Percentiles rank a stretch among this genome's conserved stretches.
Conservation (phyloP, 1,284 basidiomycete genomes). For the Cystobasidium pallidum region DNA sequence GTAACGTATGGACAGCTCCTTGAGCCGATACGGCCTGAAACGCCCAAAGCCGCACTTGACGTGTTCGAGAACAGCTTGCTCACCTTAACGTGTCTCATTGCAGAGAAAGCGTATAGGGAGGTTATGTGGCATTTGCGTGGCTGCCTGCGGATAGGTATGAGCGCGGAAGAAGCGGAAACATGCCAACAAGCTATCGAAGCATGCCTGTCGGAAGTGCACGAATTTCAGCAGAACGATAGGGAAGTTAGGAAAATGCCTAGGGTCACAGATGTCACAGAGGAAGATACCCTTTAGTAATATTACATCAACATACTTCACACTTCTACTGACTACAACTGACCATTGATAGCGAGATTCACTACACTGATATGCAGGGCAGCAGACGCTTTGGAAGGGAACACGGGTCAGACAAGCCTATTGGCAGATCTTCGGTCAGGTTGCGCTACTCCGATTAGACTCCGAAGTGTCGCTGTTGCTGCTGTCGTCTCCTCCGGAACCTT, state of each 20-base stretch:
- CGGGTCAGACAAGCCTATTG: not conserved
- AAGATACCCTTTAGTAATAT: slow-evolving; percentile 15
- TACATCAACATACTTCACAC: slow-evolving; percentile 10
- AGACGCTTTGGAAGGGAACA: not conserved
- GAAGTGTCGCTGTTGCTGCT: slow-evolving; percentile 26
- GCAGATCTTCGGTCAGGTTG: not conserved
- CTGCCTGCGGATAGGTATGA: slow-evolving; percentile 37
- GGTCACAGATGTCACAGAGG: slow-evolving; percentile 33
- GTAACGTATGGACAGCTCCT: slow-evolving; percentile 37
- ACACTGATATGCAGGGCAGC: too few species aligned
- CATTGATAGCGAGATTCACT: too few species aligned
- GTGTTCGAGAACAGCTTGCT: slow-evolving; percentile 37
- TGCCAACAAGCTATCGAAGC: slow-evolving; percentile 42
- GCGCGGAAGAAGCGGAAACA: slow-evolving; percentile 29
- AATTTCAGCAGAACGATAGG: slow-evolving; percentile 1
- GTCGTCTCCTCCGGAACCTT: slow-evolving; percentile 1
- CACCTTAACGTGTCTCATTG: slow-evolving; percentile 39
- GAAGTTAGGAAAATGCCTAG: slow-evolving; percentile 25
- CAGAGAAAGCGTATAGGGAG: slow-evolving; percentile 33
- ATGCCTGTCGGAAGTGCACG: slow-evolving; percentile 24
- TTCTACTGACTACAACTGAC: not conserved
- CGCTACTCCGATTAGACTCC: not conserved
- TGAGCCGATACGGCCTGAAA: slow-evolving; percentile 33
- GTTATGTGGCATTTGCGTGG: slow-evolving; percentile 43
- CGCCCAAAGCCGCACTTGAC: slow-evolving; percentile 17